Evolutionary conservation across 208 protist species (phyloP).

Genomic region (Leishmania gerbilli): DNA sequence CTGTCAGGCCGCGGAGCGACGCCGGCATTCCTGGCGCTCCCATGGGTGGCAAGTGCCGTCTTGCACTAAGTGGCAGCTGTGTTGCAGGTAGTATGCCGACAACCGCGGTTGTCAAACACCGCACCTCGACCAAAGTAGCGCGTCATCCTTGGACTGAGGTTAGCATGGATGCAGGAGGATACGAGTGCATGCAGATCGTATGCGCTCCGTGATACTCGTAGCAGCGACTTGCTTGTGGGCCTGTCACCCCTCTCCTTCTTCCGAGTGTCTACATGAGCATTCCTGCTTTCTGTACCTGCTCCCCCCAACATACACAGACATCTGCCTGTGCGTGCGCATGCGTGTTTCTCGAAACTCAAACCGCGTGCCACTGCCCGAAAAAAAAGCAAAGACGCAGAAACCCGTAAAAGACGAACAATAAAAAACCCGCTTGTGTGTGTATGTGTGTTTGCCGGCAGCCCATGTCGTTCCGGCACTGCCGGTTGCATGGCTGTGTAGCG

Average conservation of each 20-base stretch:
- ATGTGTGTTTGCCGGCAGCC: neutral
- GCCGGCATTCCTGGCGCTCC: neutral
- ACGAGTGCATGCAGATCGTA: neutral
- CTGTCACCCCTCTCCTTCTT: neutral
- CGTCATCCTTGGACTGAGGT: neutral
- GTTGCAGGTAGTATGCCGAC: neutral
- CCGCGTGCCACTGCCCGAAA: neutral
- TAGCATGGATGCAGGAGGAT: neutral
- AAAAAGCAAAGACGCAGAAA: neutral
- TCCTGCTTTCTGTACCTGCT: neutral
- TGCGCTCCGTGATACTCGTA: neutral
- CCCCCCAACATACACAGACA: neutral
- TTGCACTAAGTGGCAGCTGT: too few relatives aligned
- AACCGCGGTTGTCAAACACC: neutral
- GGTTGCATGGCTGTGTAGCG: neutral
- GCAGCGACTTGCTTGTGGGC: neutral
- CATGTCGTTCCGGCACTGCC: neutral
- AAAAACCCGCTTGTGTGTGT: neutral
- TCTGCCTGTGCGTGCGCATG: neutral
- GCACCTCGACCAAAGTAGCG: neutral
- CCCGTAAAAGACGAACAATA: too few relatives aligned
- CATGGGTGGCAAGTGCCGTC: neutral
- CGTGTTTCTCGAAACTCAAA: neutral
- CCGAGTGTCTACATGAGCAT: neutral
- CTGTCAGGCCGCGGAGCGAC: neutral